A percentile compares a stretch with the other conserved stretches of the same genome.
phyloP scores from a whole-genome alignment of 2,329 filamentous ascomycete genomes.

The Lasiodiplodia gonubiensis region DNA sequence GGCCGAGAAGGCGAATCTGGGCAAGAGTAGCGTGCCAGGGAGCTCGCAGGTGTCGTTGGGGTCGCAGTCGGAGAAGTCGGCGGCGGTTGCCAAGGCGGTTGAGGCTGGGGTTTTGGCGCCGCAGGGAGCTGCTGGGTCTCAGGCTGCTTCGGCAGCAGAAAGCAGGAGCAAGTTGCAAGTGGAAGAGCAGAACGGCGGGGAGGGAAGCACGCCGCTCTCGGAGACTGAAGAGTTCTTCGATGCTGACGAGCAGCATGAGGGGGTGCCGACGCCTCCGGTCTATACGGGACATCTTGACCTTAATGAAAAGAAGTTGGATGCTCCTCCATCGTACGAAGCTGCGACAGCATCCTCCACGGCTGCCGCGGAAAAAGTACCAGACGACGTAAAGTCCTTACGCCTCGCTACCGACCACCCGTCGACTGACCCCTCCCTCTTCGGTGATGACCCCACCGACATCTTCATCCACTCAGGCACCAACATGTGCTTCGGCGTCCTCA shows the following conservation, averaged over 20 bases:
- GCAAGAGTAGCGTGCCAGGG: constrained; percentile 38
- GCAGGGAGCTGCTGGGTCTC: background rate
- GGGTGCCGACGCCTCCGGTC: constrained; percentile 52
- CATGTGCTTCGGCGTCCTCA: constrained; percentile 85
- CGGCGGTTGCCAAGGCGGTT: background rate
- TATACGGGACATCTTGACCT: constrained; percentile 54
- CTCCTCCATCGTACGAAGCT: constrained; percentile 29
- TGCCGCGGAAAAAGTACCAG: background rate
- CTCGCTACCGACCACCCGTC: background rate
- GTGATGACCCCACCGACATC: constrained; percentile 73
- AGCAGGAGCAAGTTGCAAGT: constrained; percentile 29
- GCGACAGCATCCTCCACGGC: constrained; percentile 32
- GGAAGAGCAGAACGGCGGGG: constrained; percentile 24
- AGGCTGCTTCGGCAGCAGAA: background rate
- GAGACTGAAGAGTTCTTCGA: constrained; percentile 57
- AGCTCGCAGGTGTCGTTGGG: constrained; percentile 17
- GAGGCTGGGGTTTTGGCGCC: background rate
- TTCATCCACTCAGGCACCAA: constrained; percentile 90
- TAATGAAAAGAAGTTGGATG: background rate
- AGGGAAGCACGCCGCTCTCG: constrained; percentile 27
- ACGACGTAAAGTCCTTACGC: background rate
- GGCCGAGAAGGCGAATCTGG: constrained; percentile 68
- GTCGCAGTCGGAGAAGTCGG: constrained; percentile 1
- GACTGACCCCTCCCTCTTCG: constrained; percentile 57
- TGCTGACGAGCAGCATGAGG: constrained; percentile 57